phyloP scores from a whole-genome alignment of 768 basidiomycete genomes.

The Lactifluus rugatus region DNA sequence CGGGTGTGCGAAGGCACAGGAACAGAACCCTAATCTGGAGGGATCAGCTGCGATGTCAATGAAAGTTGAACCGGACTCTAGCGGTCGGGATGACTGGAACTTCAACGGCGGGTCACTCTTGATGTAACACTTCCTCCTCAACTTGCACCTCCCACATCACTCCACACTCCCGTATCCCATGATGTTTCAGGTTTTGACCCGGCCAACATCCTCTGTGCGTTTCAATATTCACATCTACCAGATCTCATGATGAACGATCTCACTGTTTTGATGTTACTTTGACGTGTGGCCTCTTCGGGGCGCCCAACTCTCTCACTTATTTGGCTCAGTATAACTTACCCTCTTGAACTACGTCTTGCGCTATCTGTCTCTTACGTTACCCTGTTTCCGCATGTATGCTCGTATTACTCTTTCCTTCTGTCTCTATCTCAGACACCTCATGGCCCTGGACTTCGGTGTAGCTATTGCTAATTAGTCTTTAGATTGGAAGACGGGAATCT shows the following conservation, averaged over 20 bases:
- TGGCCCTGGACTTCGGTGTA: constrained; percentile 8
- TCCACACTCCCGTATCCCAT: not conserved
- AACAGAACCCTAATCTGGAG: constrained; percentile 20
- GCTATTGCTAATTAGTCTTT: constrained; percentile 14
- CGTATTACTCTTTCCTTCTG: not conserved
- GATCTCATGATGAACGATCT: not conserved
- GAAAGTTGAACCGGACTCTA: constrained; percentile 2
- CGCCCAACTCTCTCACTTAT: not conserved
- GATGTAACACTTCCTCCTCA: not conserved
- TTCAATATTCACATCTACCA: not conserved
- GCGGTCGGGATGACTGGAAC: constrained; percentile 3
- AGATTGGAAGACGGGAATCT: constrained; percentile 11
- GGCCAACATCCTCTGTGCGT: not conserved
- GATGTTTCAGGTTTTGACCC: not conserved
- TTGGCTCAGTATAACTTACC: not conserved
- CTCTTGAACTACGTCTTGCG: not conserved
- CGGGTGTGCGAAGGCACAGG: constrained; percentile 51
- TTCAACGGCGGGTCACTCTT: not conserved
- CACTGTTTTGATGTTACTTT: not conserved
- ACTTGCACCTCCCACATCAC: not conserved
- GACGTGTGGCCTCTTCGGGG: not conserved
- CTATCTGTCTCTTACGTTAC: constrained; percentile 3
- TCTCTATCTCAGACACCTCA: not conserved
- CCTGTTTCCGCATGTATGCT: not conserved
- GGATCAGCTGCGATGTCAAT: not conserved